Conservation (phyloP, 2,329 filamentous ascomycete genomes). For the Ophiognomonia clavigignenti-juglandacearum region DNA sequence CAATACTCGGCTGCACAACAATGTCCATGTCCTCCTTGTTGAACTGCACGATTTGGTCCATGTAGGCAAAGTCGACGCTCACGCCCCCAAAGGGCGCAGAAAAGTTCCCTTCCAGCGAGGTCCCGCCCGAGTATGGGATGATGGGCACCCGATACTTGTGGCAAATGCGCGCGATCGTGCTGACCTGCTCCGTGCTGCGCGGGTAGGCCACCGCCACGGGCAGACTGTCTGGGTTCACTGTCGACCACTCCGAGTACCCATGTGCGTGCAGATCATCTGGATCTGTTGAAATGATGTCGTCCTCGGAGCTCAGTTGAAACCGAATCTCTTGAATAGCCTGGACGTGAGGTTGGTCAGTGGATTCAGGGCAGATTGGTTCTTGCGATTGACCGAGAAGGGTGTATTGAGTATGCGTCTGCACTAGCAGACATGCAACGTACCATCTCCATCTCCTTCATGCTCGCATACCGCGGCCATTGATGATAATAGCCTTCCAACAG, state of each 20-base stretch:
- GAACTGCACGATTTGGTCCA: slow-evolving; percentile 76
- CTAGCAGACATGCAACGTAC: no score
- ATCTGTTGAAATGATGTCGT: slow-evolving; percentile 58
- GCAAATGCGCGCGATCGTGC: slow-evolving; percentile 62
- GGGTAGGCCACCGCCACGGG: slow-evolving; percentile 63
- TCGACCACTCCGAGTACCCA: slow-evolving; percentile 66
- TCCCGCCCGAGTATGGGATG: slow-evolving; percentile 81
- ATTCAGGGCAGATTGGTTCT: no score
- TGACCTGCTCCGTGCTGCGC: slow-evolving; percentile 55
- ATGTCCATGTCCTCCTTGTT: slow-evolving; percentile 89
- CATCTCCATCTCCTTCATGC: slow-evolving; percentile 36
- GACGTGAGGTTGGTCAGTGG: slow-evolving; percentile 1
- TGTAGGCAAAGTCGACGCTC: slow-evolving; percentile 82
- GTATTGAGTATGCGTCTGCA: no score
- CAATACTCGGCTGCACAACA: slow-evolving; percentile 83
- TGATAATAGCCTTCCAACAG: slow-evolving; percentile 24
- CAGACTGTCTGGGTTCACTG: slow-evolving; percentile 53
- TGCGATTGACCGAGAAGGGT: no score
- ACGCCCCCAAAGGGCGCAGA: slow-evolving; percentile 81
- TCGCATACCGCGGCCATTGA: slow-evolving; percentile 32
- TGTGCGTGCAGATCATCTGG: slow-evolving; percentile 57
- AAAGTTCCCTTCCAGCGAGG: slow-evolving; percentile 86
- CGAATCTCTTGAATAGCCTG: slow-evolving; percentile 55
- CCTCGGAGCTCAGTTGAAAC: slow-evolving; percentile 31
- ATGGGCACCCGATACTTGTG: slow-evolving; percentile 76